These are phyloP conservation scores for Cordyceps militaris DNA, from an alignment of 2,329 filamentous ascomycete genomes.

Conservation along the genomic window DNA sequence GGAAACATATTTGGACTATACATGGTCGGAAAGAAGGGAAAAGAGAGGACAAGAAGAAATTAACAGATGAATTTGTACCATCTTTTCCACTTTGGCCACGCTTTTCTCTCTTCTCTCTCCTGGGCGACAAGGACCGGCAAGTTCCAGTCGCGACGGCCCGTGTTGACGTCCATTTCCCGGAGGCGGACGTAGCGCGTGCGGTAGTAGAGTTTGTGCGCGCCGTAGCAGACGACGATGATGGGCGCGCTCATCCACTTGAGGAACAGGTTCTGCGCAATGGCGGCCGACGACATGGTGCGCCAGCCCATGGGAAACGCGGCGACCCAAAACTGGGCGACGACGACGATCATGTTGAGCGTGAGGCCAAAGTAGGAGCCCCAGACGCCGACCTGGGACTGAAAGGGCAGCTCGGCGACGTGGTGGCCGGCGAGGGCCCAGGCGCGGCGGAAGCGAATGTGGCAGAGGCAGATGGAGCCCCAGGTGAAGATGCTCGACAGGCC, in stretches of 20 bases:
- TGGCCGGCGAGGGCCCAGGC: constrained; percentile 69
- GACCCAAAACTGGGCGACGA: constrained; percentile 83
- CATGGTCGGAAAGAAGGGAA: too few species aligned
- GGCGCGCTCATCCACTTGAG: constrained; percentile 63
- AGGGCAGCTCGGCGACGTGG: constrained; percentile 70
- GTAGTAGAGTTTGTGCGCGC: constrained; percentile 69
- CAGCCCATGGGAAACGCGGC: constrained; percentile 69
- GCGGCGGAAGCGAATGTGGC: constrained; percentile 82
- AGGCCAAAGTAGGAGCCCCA: constrained; percentile 76
- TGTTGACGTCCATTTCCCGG: constrained; percentile 78
- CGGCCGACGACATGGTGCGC: constrained; percentile 31
- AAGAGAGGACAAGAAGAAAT: constrained; percentile 5
- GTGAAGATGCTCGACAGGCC: constrained; percentile 70
- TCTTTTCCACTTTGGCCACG: constrained; percentile 72
- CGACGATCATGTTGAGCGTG: constrained; percentile 64
- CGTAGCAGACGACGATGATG: constrained; percentile 60
- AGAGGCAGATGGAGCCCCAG: constrained; percentile 79
- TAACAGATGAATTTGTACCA: constrained; percentile 68
- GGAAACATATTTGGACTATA: too few species aligned
- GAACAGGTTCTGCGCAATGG: constrained; percentile 63
- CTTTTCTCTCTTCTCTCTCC: constrained; percentile 65
- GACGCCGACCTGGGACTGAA: constrained; percentile 71
- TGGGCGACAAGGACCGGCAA: constrained; percentile 70
- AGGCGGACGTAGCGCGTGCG: constrained; percentile 59
- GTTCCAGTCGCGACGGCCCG: constrained; percentile 79